Evolutionary conservation across 176 grass and related monocot genomes (phyloP), one percentile per base, ranked within the genome.

Genomic region (Bothriochloa decipiens): DNA sequence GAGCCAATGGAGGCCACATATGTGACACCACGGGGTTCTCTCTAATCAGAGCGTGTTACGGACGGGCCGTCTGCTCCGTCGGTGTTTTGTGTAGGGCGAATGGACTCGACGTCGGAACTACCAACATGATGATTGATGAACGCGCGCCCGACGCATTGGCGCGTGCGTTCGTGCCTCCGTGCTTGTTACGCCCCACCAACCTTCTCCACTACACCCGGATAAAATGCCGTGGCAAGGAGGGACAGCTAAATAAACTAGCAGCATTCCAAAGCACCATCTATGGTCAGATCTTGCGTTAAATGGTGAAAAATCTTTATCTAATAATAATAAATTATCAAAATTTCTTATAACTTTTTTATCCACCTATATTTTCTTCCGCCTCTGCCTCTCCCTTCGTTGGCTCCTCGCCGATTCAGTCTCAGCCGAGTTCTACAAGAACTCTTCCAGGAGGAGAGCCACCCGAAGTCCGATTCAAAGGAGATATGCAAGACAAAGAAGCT

Each of bases 61-160:
- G 16, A 23, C 23, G 69, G 22, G 39, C 45, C 46, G 29, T 27
- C 55, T 41, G 55, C 68, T 76, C 33, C 37, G 18, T 36, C 79
- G 86, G 86, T 52, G 71, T 70, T 71, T 87, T 87, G 64, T 64
- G 12, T 4, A 16, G 5, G 70, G 20, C 78, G 61, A 6, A 52
- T 1, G 72, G 64, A 28, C 46, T 25, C 60, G 85, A 87, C 79
- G 50, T 61, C 16, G 64, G 26, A 82, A 77, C 80, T 25, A 60
- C 80, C 65, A 42, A 16, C 67, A 11, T 40, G 40, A 36, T 72
- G 18, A 42, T 61, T 61, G 57, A 28, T 28, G 23, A 65, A 65
- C 0, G 61, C 23, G 25, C 23, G 25, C 11, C 11, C 62, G 26
- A 28, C 11, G 25, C 10, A 29, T 1, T 5, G 29, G 11, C 16